Base-by-base conservation (phyloP, 805 yeast genomes). In the Saturnispora dispora region DNA sequence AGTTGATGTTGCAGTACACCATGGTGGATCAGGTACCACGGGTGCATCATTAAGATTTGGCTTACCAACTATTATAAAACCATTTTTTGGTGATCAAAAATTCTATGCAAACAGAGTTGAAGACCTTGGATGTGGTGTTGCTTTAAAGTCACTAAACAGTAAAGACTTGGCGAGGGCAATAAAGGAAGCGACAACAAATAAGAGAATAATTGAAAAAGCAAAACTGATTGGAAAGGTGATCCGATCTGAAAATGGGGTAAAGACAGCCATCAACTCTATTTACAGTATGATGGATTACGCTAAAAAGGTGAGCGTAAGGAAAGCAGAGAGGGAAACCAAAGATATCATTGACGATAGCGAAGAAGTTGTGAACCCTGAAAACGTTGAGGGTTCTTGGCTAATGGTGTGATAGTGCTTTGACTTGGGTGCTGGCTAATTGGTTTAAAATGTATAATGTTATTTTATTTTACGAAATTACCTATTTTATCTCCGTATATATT, bases 21-120 rank as follows among this genome's bases (percentile, higher is more conserved):
- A 91, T 64, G 98, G 98, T 39, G 98, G 98, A 0, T 84, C 96
- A 0, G 98, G 98, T 1, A 88, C 97, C 0, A 91, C 97, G 0
- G 98, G 98, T 7, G 96, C 96, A 0, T 77, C 95, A 2, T 65
- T 91, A 50, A 72, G 90, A 55, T 84, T 86, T 13, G 98, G 98
- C 0, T 65, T 85, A 32, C 97, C 98, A 1, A 88, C 96, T 0
- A 76, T 91, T 33, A 81, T 91, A 59, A 91, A 90, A 64, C 98
- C 98, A 2, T 91, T 91, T 62, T 91, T 91, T 65, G 98, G 96
- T 0, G 98, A 91, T 66, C 98, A 91, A 67, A 90, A 87, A 63
- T 91, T 91, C 63, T 91, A 87, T 65, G 96, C 95, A 0, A 72
- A 77, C 22, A 73, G 97, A 53, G 84, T 91, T 2, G 96, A 88